Percentiles rank a stretch among this genome's conserved stretches.
phyloP scores from a whole-genome alignment of 352 stramenopile genomes.

The Globisporangium polare region DNA sequence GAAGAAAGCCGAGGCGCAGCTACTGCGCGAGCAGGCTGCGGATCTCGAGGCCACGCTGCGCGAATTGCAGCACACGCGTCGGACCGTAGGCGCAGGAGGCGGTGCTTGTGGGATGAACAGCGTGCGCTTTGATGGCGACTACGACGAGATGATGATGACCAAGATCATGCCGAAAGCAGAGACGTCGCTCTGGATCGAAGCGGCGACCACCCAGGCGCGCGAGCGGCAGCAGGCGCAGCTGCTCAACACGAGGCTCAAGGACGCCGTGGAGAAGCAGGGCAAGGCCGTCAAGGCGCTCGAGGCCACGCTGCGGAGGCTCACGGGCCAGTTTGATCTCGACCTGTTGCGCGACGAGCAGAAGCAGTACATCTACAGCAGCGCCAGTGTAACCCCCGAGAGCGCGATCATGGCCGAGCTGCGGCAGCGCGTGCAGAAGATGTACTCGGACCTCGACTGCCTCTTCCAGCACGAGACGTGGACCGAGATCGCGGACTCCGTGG shows the following conservation, averaged over 20 bases:
- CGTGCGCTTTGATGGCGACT: background rate
- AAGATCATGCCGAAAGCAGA: background rate
- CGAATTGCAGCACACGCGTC: background rate
- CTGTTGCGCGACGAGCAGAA: conserved; percentile 7
- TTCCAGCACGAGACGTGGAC: background rate
- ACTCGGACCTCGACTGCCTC: background rate
- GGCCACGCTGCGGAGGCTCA: conserved; percentile 24
- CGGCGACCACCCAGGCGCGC: conserved; percentile 34
- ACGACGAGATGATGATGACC: background rate
- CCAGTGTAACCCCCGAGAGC: background rate
- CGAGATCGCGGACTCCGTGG: background rate
- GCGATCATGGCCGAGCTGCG: background rate
- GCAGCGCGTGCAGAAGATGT: background rate
- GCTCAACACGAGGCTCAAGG: conserved; percentile 39
- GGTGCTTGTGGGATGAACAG: no score
- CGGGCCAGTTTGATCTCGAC: conserved; percentile 6
- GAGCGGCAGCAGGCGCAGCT: conserved; percentile 33
- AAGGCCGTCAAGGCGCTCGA: conserved; percentile 36
- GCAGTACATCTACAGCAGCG: background rate
- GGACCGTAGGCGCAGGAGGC: no score
- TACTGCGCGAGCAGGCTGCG: background rate
- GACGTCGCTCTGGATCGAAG: conserved; percentile 28
- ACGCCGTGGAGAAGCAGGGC: conserved; percentile 32
- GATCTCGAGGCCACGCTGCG: conserved; percentile 2
- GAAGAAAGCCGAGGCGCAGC: conserved; percentile 6